phyloP scores from a whole-genome alignment of 2,329 filamentous ascomycete species.

The Aspergillus tubingensis region DNA sequence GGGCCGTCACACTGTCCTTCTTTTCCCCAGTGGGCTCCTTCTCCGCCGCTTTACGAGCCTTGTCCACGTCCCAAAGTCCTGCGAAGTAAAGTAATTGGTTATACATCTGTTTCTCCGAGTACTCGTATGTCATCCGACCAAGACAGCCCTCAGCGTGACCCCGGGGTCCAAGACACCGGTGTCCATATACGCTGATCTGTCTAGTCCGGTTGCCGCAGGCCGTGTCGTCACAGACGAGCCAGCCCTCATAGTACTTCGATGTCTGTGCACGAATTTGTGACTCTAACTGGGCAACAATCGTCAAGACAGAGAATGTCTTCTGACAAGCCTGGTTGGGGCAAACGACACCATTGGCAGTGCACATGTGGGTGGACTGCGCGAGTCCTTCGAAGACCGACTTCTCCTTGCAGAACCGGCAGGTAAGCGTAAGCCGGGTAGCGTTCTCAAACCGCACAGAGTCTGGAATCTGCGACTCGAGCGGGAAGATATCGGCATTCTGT shows the following conservation, averaged over 20 bases:
- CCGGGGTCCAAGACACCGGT: slow-evolving; percentile 82
- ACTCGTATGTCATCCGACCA: slow-evolving; percentile 86
- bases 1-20: slow-evolving; percentile 65
- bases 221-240: slow-evolving; percentile 86
- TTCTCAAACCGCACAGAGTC: slow-evolving; percentile 87
- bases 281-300: slow-evolving; percentile 84
- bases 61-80: slow-evolving; percentile 85
- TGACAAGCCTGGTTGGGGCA: slow-evolving; percentile 68
- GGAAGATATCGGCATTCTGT: slow-evolving; percentile 72
- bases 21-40: slow-evolving; percentile 55
- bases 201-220: slow-evolving; percentile 84
- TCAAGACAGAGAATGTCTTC: slow-evolving; percentile 66
- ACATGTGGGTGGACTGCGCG: slow-evolving; percentile 55
- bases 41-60: slow-evolving; percentile 60
- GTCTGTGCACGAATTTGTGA: slow-evolving; percentile 76
- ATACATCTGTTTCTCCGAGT: slow-evolving; percentile 85
- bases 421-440: slow-evolving; percentile 72
- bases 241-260: slow-evolving; percentile 85
- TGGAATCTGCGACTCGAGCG: slow-evolving; percentile 90
- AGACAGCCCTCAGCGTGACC: slow-evolving; percentile 81
- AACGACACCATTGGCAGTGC: slow-evolving; percentile 72
- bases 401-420: slow-evolving; percentile 78
- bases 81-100: slow-evolving; percentile 91
- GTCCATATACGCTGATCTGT: slow-evolving; percentile 90
- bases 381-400: slow-evolving; percentile 77